Conservation (phyloP, 2,329 filamentous ascomycete genomes). For the Alternaria panax region DNA sequence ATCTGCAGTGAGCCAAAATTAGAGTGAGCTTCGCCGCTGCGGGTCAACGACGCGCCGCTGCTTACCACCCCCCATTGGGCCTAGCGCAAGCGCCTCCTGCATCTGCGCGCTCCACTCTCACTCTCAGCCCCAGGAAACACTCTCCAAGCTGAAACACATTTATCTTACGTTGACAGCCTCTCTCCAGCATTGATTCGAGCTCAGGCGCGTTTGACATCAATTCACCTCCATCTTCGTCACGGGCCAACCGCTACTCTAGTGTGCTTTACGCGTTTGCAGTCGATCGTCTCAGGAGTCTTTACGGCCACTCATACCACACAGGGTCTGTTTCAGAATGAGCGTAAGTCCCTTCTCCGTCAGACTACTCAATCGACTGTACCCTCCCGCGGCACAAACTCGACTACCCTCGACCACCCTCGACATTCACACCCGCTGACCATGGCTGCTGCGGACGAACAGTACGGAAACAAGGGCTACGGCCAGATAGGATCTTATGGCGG, state of each 20-base stretch:
- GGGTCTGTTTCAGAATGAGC: slow-evolving; percentile 50
- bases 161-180: slow-evolving; percentile 22
- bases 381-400: slow-evolving; percentile 13
- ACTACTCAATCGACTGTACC: slow-evolving; percentile 13
- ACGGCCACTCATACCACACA: slow-evolving; percentile 42
- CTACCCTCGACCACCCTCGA: slow-evolving; percentile 15
- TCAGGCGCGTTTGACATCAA: slow-evolving; percentile 12
- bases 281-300: slow-evolving; percentile 47
- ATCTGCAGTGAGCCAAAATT: slow-evolving; percentile 26
- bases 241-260: slow-evolving; percentile 10
- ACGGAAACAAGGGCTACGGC: slow-evolving; percentile 52
- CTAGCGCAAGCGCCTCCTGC: slow-evolving; percentile 21
- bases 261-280: slow-evolving; percentile 22
- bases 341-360: slow-evolving; percentile 38
- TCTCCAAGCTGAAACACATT: slow-evolving; percentile 19
- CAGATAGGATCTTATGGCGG: slow-evolving; percentile 52
- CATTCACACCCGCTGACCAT: slow-evolving; percentile 25
- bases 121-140: slow-evolving; percentile 26
- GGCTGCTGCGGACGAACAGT: slow-evolving; percentile 43
- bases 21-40: slow-evolving; percentile 22
- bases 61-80: slow-evolving; percentile 12
- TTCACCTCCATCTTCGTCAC: slow-evolving; percentile 3
- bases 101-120: slow-evolving; percentile 10
- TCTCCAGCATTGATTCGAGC: slow-evolving; percentile 15
- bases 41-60: slow-evolving; percentile 15